Conservation (phyloP, 2,329 filamentous ascomycete genomes). For the Torrubiellomyces zombiae region DNA sequence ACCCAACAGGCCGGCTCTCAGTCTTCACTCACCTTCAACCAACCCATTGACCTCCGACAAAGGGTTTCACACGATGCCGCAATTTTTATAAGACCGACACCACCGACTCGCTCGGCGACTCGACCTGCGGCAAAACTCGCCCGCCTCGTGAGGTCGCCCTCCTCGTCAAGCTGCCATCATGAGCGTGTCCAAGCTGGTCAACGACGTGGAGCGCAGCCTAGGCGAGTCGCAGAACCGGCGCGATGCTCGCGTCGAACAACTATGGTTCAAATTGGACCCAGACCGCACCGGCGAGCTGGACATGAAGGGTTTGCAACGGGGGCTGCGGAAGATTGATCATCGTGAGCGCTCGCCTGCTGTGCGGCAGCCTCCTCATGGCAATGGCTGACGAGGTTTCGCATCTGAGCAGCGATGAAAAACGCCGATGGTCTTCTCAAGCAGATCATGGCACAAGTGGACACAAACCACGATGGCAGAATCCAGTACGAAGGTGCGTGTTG, state of each 20-base stretch:
- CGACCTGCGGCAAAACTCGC: conserved; percentile 5
- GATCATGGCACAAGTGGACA: conserved; percentile 70
- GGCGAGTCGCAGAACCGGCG: conserved; percentile 62
- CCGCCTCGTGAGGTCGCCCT: conserved; percentile 13
- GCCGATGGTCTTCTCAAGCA: conserved; percentile 70
- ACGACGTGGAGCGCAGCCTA: conserved; percentile 45
- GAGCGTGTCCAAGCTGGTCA: conserved; percentile 29
- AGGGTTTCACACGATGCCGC: too few relatives aligned
- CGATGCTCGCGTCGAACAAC: conserved; percentile 63
- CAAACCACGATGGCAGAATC: conserved; percentile 75
- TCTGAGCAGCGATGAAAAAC: conserved; percentile 57
- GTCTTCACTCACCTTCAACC: too few relatives aligned
- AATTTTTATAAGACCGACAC: too few relatives aligned
- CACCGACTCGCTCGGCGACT: too few relatives aligned
- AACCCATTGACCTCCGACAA: too few relatives aligned
- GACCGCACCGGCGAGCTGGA: conserved; percentile 66
- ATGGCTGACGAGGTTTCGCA: conserved; percentile 1
- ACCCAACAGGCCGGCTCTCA: too few relatives aligned
- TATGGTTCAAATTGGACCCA: conserved; percentile 74
- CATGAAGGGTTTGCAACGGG: conserved; percentile 67
- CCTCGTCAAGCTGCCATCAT: conserved; percentile 15
- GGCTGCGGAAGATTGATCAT: conserved; percentile 77
- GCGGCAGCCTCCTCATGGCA: not conserved
- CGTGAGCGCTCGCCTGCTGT: conserved; percentile 36
- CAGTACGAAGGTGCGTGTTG: conserved; percentile 61